Evolutionary conservation across 306 rosid species (phyloP).

Genomic region (Cicer chorassanicum): DNA sequence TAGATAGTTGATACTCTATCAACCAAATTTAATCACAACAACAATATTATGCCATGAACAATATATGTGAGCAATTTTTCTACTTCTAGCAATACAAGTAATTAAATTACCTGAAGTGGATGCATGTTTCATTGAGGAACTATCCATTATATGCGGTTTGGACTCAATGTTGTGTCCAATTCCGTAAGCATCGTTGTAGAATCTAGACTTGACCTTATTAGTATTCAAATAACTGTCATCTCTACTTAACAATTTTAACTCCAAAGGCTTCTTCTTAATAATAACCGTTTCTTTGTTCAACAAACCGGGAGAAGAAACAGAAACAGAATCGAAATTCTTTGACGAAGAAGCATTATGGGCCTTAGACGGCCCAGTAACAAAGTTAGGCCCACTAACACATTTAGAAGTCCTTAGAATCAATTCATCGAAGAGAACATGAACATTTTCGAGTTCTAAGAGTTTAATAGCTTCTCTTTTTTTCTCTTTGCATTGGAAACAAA

Average conservation of each 20-base stretch:
- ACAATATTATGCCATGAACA: neutral
- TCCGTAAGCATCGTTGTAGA: constrained; percentile 56
- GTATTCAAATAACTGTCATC: constrained; percentile 70
- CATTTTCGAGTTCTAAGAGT: constrained; percentile 71
- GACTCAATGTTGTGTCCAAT: constrained; percentile 52
- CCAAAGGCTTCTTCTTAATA: constrained; percentile 2
- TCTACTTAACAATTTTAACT: constrained; percentile 45
- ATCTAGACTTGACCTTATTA: constrained; percentile 49
- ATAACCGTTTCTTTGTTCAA: constrained; percentile 7
- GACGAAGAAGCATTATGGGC: constrained; percentile 40
- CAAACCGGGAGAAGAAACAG: constrained; percentile 26
- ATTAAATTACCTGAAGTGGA: constrained; percentile 47
- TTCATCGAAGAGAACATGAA: constrained; percentile 67
- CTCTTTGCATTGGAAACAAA: constrained; percentile 57
- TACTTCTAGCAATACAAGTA: neutral
- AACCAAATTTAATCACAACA: neutral
- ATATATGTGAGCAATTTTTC: neutral
- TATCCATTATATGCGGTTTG: constrained; percentile 58
- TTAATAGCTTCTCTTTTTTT: constrained; percentile 69
- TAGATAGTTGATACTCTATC: neutral
- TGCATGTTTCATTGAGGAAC: constrained; percentile 58
- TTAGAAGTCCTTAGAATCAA: constrained; percentile 73
- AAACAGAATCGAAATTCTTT: neutral
- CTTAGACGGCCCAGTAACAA: neutral
- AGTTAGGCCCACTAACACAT: constrained; percentile 45